Evolutionary conservation across 345 rosid species (phyloP).

Genomic region (Eucalyptus sp.): DNA sequence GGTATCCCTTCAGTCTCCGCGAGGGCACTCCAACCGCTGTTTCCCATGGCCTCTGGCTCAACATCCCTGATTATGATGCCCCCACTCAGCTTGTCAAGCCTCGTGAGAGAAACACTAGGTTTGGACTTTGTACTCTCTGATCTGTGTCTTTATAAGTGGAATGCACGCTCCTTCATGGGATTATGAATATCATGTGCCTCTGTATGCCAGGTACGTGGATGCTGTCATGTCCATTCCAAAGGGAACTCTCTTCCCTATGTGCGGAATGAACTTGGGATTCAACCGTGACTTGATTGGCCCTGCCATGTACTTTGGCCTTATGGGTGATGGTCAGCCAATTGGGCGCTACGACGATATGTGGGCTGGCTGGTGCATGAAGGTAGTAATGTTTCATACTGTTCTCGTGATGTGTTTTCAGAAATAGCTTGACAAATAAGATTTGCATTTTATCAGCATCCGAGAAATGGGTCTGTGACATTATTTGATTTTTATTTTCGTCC

Average conservation of each 20-base stretch:
- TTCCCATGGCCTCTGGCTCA: constrained; percentile 41
- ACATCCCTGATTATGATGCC: constrained; percentile 42
- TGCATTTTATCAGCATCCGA: not conserved
- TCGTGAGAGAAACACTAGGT: constrained; percentile 34
- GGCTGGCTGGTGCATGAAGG: constrained; percentile 52
- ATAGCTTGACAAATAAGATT: not conserved
- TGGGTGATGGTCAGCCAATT: constrained; percentile 46
- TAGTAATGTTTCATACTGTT: not conserved
- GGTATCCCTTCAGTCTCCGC: constrained; percentile 38
- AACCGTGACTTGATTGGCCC: constrained; percentile 40
- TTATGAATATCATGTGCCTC: not conserved
- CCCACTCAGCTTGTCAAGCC: constrained; percentile 46
- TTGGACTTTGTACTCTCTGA: not conserved
- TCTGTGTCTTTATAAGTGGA: not conserved
- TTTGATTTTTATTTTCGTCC: not conserved
- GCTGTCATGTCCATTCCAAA: constrained; percentile 37
- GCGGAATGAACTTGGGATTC: constrained; percentile 36
- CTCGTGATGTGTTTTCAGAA: not conserved
- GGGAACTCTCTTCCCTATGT: constrained; percentile 39
- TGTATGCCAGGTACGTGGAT: constrained; percentile 23
- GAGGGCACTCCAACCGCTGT: constrained; percentile 30
- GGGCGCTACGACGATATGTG: constrained; percentile 46
- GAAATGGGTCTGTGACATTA: not conserved
- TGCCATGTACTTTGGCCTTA: constrained; percentile 42
- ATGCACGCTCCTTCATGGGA: not conserved